Evolutionary conservation across 2,329 filamentous ascomycete species (phyloP), one percentile per base, ranked within the genome.

Genomic region (Ceratocystis diversiconidia): DNA sequence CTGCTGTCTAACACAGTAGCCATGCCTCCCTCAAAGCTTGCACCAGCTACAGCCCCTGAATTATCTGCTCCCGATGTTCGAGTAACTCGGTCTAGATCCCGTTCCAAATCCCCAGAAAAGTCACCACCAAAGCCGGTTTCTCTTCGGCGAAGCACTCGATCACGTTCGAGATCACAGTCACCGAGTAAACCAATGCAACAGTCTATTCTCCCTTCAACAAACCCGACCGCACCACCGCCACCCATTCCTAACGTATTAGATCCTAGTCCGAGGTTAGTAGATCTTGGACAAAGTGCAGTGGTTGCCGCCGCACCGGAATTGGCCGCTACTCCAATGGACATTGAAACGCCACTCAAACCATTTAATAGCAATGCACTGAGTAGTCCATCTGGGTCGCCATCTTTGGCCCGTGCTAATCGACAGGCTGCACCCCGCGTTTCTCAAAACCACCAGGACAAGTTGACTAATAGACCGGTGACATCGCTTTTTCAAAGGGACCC

Each of bases 401-500:
- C 66, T 5, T n/a, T 67, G n/a, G 62, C 63, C 30, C 63, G 66
- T 19, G 66, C 63, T 7, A 64, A 65, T 43, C 46, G 66, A 36
- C 66, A 67, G 28, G 57, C 65, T 32, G 66, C 61, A 25, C 50
- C 52, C 7, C 60, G 22, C 15, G 19, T 43, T 25, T 43, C 22
- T 17, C 36, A 30, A 10, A 22, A 57, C 36, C 36, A 22, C 2
- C 50, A 57, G 3, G 60, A 65, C 6, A 65, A 43, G 22, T 19
- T 5, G 10, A 17, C 52, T 8, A 63, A 43, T 22, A 67, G 59
- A 10, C 22, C 43, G 10, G 25, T 36, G 8, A 57, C 60, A 12
- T 55, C 60, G 65, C 48, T 86, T 1, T 87, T 87, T 70, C 80
- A 80, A 30, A 77, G 80, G 50, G 77, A 83, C 71, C 74, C 75